These are phyloP conservation scores for Begonia masoniana DNA, from an alignment of 306 rosid species.

Conservation along the genomic window DNA sequence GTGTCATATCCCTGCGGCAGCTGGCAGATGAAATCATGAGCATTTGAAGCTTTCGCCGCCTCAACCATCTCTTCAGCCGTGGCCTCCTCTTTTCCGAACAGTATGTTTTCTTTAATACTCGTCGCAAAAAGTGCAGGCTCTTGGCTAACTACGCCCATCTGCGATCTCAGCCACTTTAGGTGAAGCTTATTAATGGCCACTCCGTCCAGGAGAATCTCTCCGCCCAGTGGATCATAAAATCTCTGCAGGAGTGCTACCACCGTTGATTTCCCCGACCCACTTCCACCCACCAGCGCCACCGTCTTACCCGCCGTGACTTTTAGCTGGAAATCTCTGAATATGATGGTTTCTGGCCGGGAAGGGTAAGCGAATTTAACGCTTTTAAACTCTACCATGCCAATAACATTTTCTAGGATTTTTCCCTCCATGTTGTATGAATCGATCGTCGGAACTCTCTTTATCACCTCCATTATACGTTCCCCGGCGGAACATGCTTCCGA, in stretches of 20 bases:
- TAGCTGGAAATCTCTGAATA: constrained; percentile 41
- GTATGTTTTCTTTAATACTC: constrained; percentile 59
- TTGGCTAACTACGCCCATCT: constrained; percentile 91
- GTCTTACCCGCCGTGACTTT: constrained; percentile 67
- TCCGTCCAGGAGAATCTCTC: constrained; percentile 62
- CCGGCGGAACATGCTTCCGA: constrained; percentile 68
- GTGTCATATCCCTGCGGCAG: constrained; percentile 71
- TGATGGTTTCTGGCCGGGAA: constrained; percentile 57
- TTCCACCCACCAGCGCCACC: constrained; percentile 70
- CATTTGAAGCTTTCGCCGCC: constrained; percentile 76
- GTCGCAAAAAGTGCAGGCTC: constrained; percentile 90
- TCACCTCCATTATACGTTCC: constrained; percentile 62
- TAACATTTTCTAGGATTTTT: constrained; percentile 26
- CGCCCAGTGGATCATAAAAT: constrained; percentile 70
- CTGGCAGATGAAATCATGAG: constrained; percentile 60
- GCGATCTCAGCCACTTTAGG: constrained; percentile 76
- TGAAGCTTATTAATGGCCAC: constrained; percentile 41
- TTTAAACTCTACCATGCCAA: constrained; percentile 55
- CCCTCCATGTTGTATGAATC: constrained; percentile 72
- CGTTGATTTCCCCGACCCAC: constrained; percentile 91
- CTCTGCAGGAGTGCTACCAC: constrained; percentile 66
- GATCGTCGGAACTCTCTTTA: constrained; percentile 64
- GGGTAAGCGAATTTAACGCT: constrained; percentile 63
- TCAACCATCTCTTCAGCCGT: constrained; percentile 37
- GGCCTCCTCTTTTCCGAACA: constrained; percentile 82